phyloP scores from a whole-genome alignment of 129 eudicot species.

The Flaveria linearis region DNA sequence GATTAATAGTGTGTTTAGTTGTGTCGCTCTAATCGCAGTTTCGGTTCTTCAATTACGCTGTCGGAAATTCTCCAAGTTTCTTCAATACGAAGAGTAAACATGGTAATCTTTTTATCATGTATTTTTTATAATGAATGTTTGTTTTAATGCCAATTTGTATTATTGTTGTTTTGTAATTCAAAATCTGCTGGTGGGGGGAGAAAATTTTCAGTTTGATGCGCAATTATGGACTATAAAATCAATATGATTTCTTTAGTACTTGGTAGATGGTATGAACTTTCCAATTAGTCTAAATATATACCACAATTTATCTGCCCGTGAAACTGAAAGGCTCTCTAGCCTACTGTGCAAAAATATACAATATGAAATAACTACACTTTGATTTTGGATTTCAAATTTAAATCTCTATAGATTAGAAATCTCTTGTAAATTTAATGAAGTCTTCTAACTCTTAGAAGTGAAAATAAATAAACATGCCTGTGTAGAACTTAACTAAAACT shows the following conservation, averaged over 20 bases:
- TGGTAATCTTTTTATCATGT: slow-evolving; percentile 20
- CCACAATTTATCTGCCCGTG: not conserved
- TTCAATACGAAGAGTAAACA: slow-evolving; percentile 22
- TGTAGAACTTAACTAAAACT: not conserved
- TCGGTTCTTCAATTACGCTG: slow-evolving; percentile 25
- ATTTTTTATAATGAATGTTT: not conserved
- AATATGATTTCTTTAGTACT: not conserved
- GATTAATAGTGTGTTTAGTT: not conserved
- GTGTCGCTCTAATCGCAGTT: slow-evolving; percentile 23
- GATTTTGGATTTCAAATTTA: not conserved
- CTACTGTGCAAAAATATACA: not conserved
- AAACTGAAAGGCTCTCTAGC: too few relatives aligned
- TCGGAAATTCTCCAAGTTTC: slow-evolving; percentile 19
- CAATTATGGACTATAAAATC: not conserved
- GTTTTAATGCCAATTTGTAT: slow-evolving; percentile 14
- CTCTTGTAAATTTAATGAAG: too few relatives aligned
- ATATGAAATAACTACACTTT: not conserved
- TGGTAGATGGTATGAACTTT: not conserved
- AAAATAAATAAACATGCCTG: not conserved
- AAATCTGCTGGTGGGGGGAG: not conserved
- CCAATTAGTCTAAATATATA: not conserved
- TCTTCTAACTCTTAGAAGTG: not conserved
- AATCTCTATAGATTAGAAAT: too few relatives aligned
- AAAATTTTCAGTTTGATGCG: not conserved
- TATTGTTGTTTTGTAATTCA: not conserved